Evolutionary conservation across 345 rosid genomes (phyloP), one percentile per base, ranked within the genome.

Genomic region (Eucalyptus regnans): DNA sequence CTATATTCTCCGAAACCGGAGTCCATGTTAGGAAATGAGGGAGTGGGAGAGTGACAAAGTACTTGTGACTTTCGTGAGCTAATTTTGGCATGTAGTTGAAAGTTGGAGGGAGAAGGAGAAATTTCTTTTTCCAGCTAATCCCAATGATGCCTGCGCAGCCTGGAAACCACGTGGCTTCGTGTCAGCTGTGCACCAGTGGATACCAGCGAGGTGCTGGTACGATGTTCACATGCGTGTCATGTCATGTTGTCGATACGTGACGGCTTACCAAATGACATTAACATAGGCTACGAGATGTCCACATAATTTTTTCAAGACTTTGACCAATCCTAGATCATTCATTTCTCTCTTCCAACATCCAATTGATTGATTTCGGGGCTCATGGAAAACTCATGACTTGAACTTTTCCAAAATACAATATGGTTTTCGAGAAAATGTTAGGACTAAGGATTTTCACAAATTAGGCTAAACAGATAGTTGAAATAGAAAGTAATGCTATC

Each of bases 381-480:
- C 27, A 8, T 20, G 62, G 62, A 56, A 29, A 12, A 9, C 9
- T 64, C 71, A n/a, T 31, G 5, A 64, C 71, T 64, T 7, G 71
- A 64, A 64, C 71, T 64, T 64, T 64, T 9, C 37, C 14, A 64
- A 29, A 13, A n/a, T 14, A 29, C 3, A 3, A 64, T 64, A 11
- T 64, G 18, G 0, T 64, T 64, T 62, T 29, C 0, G 3, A 29
- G 18, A 62, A 62, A 12, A 62, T 62, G 37, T 29, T 6, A 0
- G 71, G 3, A 62, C 8, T 27, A 4, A 29, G 71, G 17, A 62
- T 29, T 62, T 62, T 15, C 37, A 12, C 37, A 15, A 64, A 64
- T 29, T 7, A 31, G 9, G 1, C 71, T 18, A n/a, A n/a, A 64
- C 1, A 14, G 2, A 1, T 60, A 7, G 5, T n/a, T 64, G 2